These are phyloP conservation scores for Fraxinus sp. DNA, from an alignment of 305 asterid genomes.

Conservation along the genomic window DNA sequence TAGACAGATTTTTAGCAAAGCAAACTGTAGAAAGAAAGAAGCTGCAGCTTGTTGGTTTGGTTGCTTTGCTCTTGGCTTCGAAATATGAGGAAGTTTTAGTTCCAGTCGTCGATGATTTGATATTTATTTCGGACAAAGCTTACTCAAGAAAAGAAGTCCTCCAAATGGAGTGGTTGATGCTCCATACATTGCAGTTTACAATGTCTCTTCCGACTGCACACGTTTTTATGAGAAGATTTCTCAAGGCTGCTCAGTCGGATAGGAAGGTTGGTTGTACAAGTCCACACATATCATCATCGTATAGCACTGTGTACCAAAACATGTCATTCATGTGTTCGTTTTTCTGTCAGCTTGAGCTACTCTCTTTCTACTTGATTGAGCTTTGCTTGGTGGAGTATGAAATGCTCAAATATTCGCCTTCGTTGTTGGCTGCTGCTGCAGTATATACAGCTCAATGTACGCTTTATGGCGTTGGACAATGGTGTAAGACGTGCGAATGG, in stretches of 20 bases:
- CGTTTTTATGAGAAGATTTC: slow-evolving; percentile 82
- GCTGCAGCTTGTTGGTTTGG: slow-evolving; percentile 86
- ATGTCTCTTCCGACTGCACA: slow-evolving; percentile 89
- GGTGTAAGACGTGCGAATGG: slow-evolving; percentile 89
- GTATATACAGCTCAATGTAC: slow-evolving; percentile 72
- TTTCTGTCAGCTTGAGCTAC: slow-evolving; percentile 54
- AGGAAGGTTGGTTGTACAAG: slow-evolving; percentile 41
- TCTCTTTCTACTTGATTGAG: slow-evolving; percentile 82
- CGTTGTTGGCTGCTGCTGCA: slow-evolving; percentile 75
- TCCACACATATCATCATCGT: neutral
- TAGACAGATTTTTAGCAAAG: slow-evolving; percentile 79
- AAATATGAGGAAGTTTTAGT: slow-evolving; percentile 89
- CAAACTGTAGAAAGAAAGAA: slow-evolving; percentile 74
- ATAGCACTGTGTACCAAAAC: neutral
- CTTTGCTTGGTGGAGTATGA: slow-evolving; percentile 87
- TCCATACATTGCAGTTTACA: slow-evolving; percentile 74
- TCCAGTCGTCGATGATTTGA: slow-evolving; percentile 77
- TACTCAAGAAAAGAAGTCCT: slow-evolving; percentile 70
- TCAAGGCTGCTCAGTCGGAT: slow-evolving; percentile 91
- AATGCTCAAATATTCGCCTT: slow-evolving; percentile 81
- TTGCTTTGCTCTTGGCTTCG: slow-evolving; percentile 89
- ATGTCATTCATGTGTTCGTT: neutral
- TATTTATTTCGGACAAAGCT: slow-evolving; percentile 87
- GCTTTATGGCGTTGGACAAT: slow-evolving; percentile 60
- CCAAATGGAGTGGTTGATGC: slow-evolving; percentile 85